Base-by-base conservation (phyloP, 345 rosid genomes). In the Viola odorata region DNA sequence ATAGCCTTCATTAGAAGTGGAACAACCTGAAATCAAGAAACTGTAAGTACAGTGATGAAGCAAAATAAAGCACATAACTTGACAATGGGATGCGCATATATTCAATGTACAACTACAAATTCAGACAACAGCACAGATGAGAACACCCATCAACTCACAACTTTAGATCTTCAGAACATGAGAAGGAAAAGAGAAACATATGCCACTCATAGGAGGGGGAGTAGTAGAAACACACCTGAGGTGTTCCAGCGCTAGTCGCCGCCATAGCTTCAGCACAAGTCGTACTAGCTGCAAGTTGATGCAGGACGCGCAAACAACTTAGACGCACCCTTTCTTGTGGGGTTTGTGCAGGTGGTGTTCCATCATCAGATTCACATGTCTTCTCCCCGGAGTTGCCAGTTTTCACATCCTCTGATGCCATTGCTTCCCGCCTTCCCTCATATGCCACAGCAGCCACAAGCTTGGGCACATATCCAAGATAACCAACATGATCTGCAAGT, bases 221-320 rank as follows among this genome's bases (percentile, higher is more conserved):
- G 53, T 37, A 57, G 42, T 41, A 23, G 64, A 11, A 68, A 57
- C 66, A 58, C 52, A 82, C 97, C 96, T 94, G 97, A 42, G 99
- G 95, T 44, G 91, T 75, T 59, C 97, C 97, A 10, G 72, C 91
- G 75, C 97, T 90, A 57, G 99, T 94, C 57, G 99, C 95, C 49
- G 99, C 99, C 99, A 94, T 94, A 65, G 97, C 99, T 84, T 94
- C 99, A 5, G 96, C 99, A 76, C 99, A 94, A 56, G 78, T 80
- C 4, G 91, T 90, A 76, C 99, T 94, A 41, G 99, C 85, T 32
- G 97, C 99, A 71, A 94, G 99, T 79, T 94, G 99, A 81, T 94
- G 99, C 16, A 94, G 75, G 62, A 90, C 96, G 63, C 99, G 95
- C 80, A 94, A 81, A 67, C 99, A 94, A 73, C 99, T 94, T 57